A percentile compares a stretch with the other conserved stretches of the same genome.
phyloP scores from a whole-genome alignment of 495 filamentous ascomycete genomes.

The Hypoxylon intermedium region DNA sequence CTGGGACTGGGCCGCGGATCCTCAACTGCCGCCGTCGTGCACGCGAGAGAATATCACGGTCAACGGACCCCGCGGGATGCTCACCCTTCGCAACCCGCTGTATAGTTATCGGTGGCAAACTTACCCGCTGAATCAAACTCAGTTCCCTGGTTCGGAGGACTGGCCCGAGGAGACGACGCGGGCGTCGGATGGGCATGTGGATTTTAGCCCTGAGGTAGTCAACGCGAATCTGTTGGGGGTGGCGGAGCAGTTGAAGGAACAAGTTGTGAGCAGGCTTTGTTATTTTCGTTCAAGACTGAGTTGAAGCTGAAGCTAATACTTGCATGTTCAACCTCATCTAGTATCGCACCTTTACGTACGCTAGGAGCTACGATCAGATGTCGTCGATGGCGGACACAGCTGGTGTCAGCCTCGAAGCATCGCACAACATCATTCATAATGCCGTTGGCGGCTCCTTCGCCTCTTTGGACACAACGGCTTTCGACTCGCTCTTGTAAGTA shows the following conservation, averaged over 20 bases:
- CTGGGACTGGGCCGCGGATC: constrained; percentile 52
- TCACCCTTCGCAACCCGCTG: constrained; percentile 45
- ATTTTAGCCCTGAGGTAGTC: constrained; percentile 37
- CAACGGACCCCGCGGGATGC: constrained; percentile 38
- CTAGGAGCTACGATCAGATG: constrained; percentile 45
- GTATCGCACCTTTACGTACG: constrained; percentile 48
- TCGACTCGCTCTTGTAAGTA: constrained; percentile 51
- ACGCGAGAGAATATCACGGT: constrained; percentile 43
- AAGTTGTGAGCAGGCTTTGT: constrained; percentile 38
- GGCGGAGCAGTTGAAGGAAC: constrained; percentile 30
- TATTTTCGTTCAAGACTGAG: background rate
- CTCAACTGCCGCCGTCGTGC: constrained; percentile 41
- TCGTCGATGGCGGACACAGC: constrained; percentile 36
- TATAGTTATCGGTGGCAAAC: constrained; percentile 49
- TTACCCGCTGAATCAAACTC: constrained; percentile 28
- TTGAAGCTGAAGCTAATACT: background rate
- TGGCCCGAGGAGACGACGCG: constrained; percentile 38
- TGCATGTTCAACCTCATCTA: constrained; percentile 18
- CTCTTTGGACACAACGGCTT: constrained; percentile 42
- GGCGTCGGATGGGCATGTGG: constrained; percentile 15
- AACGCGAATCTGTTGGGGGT: constrained; percentile 29
- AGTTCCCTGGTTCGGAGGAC: constrained; percentile 33
- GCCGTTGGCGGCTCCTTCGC: constrained; percentile 44
- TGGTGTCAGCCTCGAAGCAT: constrained; percentile 46
- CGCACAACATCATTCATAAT: constrained; percentile 47